A percentile compares a stretch with the other conserved stretches of the same genome.
phyloP scores from a whole-genome alignment of 2,329 filamentous ascomycete genomes.

The Diaporthe sp. region DNA sequence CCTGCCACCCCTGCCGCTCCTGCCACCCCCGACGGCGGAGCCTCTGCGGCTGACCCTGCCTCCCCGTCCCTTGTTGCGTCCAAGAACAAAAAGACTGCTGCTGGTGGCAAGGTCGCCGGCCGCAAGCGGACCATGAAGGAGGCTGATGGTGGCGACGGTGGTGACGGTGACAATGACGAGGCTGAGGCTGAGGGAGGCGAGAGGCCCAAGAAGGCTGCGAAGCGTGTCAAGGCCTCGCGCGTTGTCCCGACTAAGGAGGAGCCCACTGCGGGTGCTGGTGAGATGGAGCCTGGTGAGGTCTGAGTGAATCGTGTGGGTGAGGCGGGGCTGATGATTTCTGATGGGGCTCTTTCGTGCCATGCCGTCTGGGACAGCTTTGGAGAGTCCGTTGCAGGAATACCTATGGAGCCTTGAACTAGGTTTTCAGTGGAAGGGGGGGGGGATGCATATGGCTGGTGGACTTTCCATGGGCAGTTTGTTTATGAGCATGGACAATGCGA shows the following conservation, averaged over 20 bases:
- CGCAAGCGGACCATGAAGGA: constrained; percentile 14
- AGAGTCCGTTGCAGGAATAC: not conserved
- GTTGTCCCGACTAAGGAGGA: not conserved
- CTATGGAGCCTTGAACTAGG: not conserved
- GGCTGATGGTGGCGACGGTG: not conserved
- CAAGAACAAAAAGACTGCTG: not conserved
- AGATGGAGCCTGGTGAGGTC: not conserved
- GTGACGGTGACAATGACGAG: too few species aligned
- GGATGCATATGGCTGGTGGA: not conserved
- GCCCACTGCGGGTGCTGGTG: not conserved
- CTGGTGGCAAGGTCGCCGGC: not conserved
- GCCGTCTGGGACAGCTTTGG: not conserved
- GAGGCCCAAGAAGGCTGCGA: constrained; percentile 7
- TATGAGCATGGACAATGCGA: not conserved
- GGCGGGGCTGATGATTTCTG: not conserved
- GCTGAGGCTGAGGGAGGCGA: not conserved
- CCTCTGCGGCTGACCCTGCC: not conserved
- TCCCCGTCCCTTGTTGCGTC: not conserved
- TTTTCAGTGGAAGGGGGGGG: not conserved
- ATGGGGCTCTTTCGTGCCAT: not conserved
- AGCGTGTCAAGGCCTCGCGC: not conserved
- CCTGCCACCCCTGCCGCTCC: not conserved
- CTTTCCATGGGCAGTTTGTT: not conserved
- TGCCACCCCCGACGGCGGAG: too few species aligned
- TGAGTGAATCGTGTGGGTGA: not conserved